Percentiles rank a stretch among this genome's conserved stretches.
These are phyloP conservation scores for Mollisia scopiformis DNA, from an alignment of 2,329 filamentous ascomycete species.

Conservation along the genomic window DNA sequence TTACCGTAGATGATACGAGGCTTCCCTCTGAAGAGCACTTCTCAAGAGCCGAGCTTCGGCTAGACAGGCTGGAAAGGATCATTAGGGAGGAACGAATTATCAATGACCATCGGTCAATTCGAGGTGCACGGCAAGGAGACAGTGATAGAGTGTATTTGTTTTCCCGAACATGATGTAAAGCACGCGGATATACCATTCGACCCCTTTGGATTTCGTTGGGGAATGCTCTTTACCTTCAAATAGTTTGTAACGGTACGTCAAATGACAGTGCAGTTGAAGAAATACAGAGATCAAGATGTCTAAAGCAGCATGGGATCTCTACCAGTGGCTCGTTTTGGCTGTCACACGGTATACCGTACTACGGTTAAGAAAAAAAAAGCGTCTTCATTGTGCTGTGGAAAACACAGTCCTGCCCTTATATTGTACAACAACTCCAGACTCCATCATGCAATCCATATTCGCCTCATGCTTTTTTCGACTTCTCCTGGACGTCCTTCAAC, in stretches of 20 bases:
- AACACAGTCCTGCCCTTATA: neutral
- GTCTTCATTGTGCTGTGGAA: neutral
- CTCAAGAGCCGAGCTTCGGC: neutral
- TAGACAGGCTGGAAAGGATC: neutral
- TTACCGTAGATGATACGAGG: neutral
- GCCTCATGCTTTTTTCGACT: slow-evolving; percentile 32
- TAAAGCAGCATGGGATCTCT: no score
- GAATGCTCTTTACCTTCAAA: no score
- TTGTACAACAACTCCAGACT: slow-evolving; percentile 1
- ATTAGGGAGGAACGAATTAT: neutral
- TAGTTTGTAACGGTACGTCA: no score
- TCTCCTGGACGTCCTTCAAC: slow-evolving; percentile 63
- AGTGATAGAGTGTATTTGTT: no score
- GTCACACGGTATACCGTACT: neutral
- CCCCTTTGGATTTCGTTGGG: no score
- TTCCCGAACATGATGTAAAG: neutral
- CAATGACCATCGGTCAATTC: neutral
- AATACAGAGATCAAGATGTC: neutral
- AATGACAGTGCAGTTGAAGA: neutral
- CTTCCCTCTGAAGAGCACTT: neutral
- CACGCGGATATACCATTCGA: no score
- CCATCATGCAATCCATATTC: slow-evolving; percentile 1
- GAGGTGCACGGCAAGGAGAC: no score
- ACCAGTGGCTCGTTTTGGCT: no score
- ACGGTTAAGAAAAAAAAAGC: neutral